phyloP scores from a whole-genome alignment of 2,329 filamentous ascomycete genomes.

The Nannizzia gypsea region DNA sequence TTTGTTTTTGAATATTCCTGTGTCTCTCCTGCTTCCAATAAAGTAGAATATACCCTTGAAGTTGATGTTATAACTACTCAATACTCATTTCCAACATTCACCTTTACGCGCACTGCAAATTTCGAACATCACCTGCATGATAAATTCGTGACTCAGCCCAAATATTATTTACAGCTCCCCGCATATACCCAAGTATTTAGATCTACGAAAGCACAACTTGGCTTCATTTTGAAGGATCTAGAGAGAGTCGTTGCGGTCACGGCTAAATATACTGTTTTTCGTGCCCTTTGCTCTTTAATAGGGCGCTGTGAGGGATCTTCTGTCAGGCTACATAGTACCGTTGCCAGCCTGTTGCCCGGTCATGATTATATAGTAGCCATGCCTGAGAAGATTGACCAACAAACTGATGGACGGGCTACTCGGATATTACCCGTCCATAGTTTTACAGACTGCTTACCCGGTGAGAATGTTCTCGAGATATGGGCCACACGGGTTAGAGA shows the following conservation, averaged over 20 bases:
- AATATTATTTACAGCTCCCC: not conserved
- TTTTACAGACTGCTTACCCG: slow-evolving; percentile 24
- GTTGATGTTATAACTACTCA: not conserved
- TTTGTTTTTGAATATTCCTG: not conserved
- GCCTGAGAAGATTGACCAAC: not conserved
- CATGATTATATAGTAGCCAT: not conserved
- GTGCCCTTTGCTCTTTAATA: not conserved
- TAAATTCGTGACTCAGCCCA: not conserved
- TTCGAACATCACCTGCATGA: not conserved
- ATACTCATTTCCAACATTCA: no score
- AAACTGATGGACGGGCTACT: slow-evolving; percentile 15
- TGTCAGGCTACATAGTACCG: not conserved
- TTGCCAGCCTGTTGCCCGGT: not conserved
- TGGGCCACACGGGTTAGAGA: slow-evolving; percentile 28
- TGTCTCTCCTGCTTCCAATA: not conserved
- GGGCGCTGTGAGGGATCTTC: not conserved
- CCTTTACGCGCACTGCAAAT: not conserved
- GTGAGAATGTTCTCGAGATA: slow-evolving; percentile 27
- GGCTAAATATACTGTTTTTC: not conserved
- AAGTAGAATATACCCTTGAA: not conserved
- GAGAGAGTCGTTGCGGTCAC: not conserved
- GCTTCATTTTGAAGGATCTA: not conserved
- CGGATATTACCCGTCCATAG: slow-evolving; percentile 29
- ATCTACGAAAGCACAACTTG: not conserved
- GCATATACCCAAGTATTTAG: not conserved